These are phyloP conservation scores for Leishmania martiniquensis DNA, from an alignment of 208 protist species.

Conservation along the genomic window DNA sequence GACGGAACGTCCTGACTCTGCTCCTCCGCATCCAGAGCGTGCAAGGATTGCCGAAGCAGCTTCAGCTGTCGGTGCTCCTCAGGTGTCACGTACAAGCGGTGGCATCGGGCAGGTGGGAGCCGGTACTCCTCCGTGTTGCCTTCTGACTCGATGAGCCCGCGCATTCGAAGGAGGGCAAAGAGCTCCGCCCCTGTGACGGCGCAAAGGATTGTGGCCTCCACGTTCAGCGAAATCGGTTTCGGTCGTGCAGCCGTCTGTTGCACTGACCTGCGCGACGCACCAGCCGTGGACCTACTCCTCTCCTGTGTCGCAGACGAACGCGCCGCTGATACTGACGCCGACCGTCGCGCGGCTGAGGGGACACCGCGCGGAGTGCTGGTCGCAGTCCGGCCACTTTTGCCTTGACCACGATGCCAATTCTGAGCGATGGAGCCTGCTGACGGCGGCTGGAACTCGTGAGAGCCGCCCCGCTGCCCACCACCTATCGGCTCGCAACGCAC, in stretches of 20 bases:
- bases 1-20: slow-evolving; percentile 9
- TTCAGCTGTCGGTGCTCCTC: slow-evolving; percentile 70
- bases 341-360: neutral
- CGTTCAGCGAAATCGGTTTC: slow-evolving; percentile 32
- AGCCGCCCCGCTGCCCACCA: neutral
- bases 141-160: slow-evolving; percentile 70
- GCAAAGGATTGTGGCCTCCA: slow-evolving; percentile 49
- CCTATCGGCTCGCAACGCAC: too few species aligned
- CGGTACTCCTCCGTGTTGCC: slow-evolving; percentile 63
- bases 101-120: slow-evolving; percentile 46
- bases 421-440: neutral
- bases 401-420: neutral
- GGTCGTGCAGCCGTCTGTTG: neutral
- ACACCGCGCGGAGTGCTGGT: neutral
- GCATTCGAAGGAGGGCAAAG: slow-evolving; percentile 75
- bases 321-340: neutral
- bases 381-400: neutral
- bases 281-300: slow-evolving; percentile 9
- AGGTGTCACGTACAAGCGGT: slow-evolving; percentile 67
- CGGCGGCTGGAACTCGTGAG: neutral
- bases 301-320: neutral
- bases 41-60: slow-evolving; percentile 49
- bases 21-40: slow-evolving; percentile 18
- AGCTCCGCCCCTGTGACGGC: slow-evolving; percentile 73
- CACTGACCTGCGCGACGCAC: neutral